Base-by-base conservation (phyloP, 1,139 yeast genomes). In the Kluyveromyces sp. region DNA sequence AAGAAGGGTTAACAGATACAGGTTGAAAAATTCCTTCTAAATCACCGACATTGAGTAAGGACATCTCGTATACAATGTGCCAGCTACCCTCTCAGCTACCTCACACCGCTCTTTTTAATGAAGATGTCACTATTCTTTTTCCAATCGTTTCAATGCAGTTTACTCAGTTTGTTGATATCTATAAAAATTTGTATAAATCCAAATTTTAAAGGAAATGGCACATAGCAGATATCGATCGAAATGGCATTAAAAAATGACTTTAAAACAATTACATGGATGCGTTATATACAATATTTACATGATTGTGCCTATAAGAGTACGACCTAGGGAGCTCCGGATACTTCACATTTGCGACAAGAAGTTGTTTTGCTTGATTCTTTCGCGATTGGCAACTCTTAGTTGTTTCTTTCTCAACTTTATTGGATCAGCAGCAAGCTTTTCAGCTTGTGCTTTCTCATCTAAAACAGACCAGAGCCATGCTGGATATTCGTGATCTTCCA, bases 401-500 rank as follows among this genome's bases (percentile, higher is more conserved):
- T 78, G 77, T 62, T 77, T 84, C 61, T 79, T 79, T 52, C 92
- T 83, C 70, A 79, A 73, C 58, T 73, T 78, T 61, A 83, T 75
- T 43, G 84, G 80, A 57, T 86, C 83, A 3, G 69, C 69, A 39
- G 73, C 77, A 41, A 83, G 71, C 53, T 77, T 70, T 27, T 71
- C 74, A 48, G 47, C 51, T 42, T 51, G 55, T 8, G 53, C 55
- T 33, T 45, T 36, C 7, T 38, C 72, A 62, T 89, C 95, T 41
- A 89, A 75, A 51, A 87, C 73, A n/a, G 75, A 78, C 98, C 98
- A 92, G 49, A 92, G 75, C 97, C 97, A 92, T 43, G 76, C 87
- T 3, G 98, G 98, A 61, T 92, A 92, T 59, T 90, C 96, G 37
- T 73, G 71, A 61, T 92, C 97, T 52, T 83, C 86, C 48, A 83